These are phyloP conservation scores for Vigna reflexopilosa DNA, from an alignment of 306 rosid species.

Conservation along the genomic window DNA sequence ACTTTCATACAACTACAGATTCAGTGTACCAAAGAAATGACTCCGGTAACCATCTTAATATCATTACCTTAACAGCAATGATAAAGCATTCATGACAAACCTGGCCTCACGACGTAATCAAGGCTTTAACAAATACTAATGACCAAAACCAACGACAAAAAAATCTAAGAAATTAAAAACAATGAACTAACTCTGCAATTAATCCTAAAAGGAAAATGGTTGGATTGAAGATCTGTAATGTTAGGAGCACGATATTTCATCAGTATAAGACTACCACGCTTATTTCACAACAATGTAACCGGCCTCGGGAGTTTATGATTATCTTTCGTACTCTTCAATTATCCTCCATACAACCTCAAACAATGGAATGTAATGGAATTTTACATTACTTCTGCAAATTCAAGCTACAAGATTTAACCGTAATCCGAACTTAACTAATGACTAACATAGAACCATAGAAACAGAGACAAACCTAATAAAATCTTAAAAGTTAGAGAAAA, in stretches of 20 bases:
- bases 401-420: conserved; percentile 40
- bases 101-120: not conserved
- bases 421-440: conserved; percentile 42
- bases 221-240: not conserved
- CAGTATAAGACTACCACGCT: conserved; percentile 20
- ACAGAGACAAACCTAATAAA: conserved; percentile 45
- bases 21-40: not conserved
- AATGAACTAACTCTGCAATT: not conserved
- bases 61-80: not conserved
- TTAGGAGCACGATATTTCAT: conserved; percentile 36
- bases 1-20: not conserved
- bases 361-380: conserved; percentile 43
- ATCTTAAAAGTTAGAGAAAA: conserved; percentile 34
- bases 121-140: conserved; percentile 9
- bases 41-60: not conserved
- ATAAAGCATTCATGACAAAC: not conserved
- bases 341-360: conserved; percentile 47
- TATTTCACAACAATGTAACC: conserved; percentile 20
- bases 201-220: not conserved
- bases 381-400: conserved; percentile 53
- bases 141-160: not conserved
- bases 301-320: conserved; percentile 38
- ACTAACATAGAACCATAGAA: conserved; percentile 26
- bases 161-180: conserved; percentile 7
- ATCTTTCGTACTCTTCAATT: conserved; percentile 47